Percentiles rank a stretch among this genome's conserved stretches.
Conservation (phyloP, 2,329 filamentous ascomycete species). For the Mycosphaerella sp. region DNA sequence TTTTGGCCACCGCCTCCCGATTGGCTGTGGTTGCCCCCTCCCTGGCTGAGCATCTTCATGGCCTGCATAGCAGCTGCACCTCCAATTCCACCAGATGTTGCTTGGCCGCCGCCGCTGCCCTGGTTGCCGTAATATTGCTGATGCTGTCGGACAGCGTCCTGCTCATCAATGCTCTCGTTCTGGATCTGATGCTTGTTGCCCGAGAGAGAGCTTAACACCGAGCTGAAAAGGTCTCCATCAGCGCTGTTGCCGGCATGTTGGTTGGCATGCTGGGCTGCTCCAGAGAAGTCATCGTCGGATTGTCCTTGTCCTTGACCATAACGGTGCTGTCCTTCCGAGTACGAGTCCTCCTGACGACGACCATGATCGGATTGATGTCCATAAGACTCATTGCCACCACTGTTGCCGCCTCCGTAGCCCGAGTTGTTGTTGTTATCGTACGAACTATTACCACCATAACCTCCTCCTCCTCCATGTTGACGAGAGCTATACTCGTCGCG, state of each 20-base stretch:
- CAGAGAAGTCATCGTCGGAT: conserved; percentile 47
- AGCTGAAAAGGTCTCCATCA: conserved; percentile 49
- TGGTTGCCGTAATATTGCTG: conserved; percentile 62
- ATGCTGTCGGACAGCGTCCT: conserved; percentile 66
- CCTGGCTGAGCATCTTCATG: conserved; percentile 61
- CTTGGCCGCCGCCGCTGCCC: conserved; percentile 43
- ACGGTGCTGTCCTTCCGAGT: conserved; percentile 23
- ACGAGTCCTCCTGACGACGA: conserved; percentile 25
- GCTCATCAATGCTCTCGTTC: conserved; percentile 53
- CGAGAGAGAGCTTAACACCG: conserved; percentile 49
- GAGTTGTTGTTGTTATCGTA: conserved; percentile 11
- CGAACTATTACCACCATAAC: conserved; percentile 12
- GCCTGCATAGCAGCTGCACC: conserved; percentile 74
- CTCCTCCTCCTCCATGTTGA: conserved; percentile 14
- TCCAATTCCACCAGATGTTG: conserved; percentile 48
- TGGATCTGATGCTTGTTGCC: conserved; percentile 48
- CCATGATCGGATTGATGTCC: conserved; percentile 29
- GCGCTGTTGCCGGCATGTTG: conserved; percentile 48
- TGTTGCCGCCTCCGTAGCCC: conserved; percentile 11
- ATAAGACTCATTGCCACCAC: conserved; percentile 16
- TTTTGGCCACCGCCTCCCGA: conserved; percentile 58
- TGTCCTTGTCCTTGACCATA: conserved; percentile 32
- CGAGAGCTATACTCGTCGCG: conserved; percentile 8
- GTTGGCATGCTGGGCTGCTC: conserved; percentile 50
- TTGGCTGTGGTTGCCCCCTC: conserved; percentile 30